These are phyloP conservation scores for Xenoacremonium recifei DNA, from an alignment of 2,329 filamentous ascomycete genomes.

Conservation along the genomic window DNA sequence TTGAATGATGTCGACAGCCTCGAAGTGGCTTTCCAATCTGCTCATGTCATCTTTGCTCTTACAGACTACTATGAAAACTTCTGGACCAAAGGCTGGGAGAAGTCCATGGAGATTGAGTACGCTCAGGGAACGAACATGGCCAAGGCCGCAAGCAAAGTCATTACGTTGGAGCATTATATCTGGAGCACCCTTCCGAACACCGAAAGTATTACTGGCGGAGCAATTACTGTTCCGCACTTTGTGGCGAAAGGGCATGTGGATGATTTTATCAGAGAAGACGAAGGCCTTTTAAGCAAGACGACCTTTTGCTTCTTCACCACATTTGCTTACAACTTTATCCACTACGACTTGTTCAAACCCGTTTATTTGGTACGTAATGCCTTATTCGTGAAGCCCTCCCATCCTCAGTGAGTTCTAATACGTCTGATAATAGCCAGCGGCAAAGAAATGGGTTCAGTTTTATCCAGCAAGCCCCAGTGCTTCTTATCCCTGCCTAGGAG, in stretches of 20 bases:
- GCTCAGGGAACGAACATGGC: conserved; percentile 1
- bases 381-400: too few species aligned
- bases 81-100: background rate
- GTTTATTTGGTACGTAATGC: too few species aligned
- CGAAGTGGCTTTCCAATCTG: background rate
- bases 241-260: conserved; percentile 3
- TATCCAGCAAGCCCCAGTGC: too few species aligned
- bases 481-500: too few species aligned
- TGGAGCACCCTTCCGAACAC: conserved; percentile 3
- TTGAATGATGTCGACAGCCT: background rate
- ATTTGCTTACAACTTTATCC: too few species aligned
- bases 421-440: too few species aligned
- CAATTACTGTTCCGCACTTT: conserved; percentile 3
- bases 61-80: conserved; percentile 4
- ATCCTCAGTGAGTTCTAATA: too few species aligned
- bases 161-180: conserved; percentile 1
- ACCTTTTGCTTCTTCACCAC: conserved; percentile 4
- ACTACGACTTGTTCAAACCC: too few species aligned
- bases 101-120: conserved; percentile 3
- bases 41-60: background rate
- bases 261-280: background rate
- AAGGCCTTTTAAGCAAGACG: background rate
- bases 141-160: background rate
- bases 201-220: background rate
- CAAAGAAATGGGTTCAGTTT: too few species aligned